phyloP scores from a whole-genome alignment of 1,284 basidiomycete species.

The Rhizopogon hawkerae region DNA sequence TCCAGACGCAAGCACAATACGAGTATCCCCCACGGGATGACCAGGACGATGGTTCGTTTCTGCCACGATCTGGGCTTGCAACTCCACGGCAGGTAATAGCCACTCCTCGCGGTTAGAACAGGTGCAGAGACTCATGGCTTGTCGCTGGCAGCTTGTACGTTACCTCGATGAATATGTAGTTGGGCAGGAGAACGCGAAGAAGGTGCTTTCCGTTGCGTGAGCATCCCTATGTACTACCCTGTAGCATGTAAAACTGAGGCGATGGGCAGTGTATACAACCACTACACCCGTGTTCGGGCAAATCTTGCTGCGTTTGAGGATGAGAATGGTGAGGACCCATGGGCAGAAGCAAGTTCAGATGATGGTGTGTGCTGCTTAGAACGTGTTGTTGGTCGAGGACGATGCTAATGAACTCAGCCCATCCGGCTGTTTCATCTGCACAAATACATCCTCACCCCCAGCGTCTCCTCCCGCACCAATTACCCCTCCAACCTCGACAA shows the following conservation, averaged over 20 bases:
- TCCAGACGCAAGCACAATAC: constrained; percentile 40
- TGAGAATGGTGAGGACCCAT: constrained; percentile 31
- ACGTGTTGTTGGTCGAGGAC: neutral
- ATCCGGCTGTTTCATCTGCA: constrained; percentile 39
- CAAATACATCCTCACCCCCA: constrained; percentile 48
- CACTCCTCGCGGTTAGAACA: neutral
- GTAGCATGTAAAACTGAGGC: constrained; percentile 5
- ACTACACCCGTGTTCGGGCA: constrained; percentile 75
- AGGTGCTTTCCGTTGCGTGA: constrained; percentile 84
- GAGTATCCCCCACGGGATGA: constrained; percentile 31
- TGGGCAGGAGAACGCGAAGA: constrained; percentile 89
- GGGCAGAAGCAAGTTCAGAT: constrained; percentile 19
- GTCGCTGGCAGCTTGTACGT: constrained; percentile 56
- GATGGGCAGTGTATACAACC: constrained; percentile 73
- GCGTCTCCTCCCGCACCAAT: constrained; percentile 29
- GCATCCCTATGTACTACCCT: constrained; percentile 25
- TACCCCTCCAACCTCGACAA: constrained; percentile 35
- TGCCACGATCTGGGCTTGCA: constrained; percentile 40
- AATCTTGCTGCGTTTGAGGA: constrained; percentile 46
- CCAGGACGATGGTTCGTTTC: constrained; percentile 18
- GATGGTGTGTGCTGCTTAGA: constrained; percentile 27
- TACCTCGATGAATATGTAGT: constrained; percentile 88
- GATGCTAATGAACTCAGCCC: constrained; percentile 17
- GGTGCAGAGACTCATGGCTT: constrained; percentile 5
- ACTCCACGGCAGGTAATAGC: constrained; percentile 64